Evolutionary conservation across 371 early-diverging fungal species (phyloP), one percentile per base, ranked within the genome.

Genomic region (Rhizomucor pusillus): DNA sequence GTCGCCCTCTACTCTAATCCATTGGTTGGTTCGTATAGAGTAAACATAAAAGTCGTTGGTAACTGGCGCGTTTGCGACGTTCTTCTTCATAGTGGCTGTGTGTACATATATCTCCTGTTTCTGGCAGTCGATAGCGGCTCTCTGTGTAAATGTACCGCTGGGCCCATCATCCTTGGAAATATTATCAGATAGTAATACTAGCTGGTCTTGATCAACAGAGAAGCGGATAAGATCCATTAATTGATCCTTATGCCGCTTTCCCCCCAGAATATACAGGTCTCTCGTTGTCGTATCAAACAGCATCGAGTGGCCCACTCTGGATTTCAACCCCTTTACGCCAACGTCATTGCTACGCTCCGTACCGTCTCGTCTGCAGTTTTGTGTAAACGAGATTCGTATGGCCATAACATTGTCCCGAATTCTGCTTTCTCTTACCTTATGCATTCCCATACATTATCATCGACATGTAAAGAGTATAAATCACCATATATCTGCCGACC

Each of bases 291-390:
- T 73, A 62, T 96, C 91, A 10, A 93, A 79, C 1, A 92, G 68
- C 95, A 95, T 93, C 3, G 94, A 90, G 60, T 94, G 95, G 12
- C 93, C 93, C 36, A 92, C 87, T 36, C 97, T 85, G 18, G 87
- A 83, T 63, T 84, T 86, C 9, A 92, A 41, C 11, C 41, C 29
- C 7, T 29, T 29, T 7, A 29, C 3, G 7, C 29, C 29, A 29
- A 29, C 7, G 7, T 29, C 29, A 7, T 29, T 29, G 29, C 29
- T 29, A 29, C 29, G 29, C 7, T 29, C 29, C 5, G 29, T 29
- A 5, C 29, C 29, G 7, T 29, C 29, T 7, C 29, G 29, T 7
- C 29, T 29, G 29, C 29, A 29, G n/a, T n/a, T n/a, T n/a, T n/a
- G n/a, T n/a, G n/a, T n/a, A n/a, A n/a, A n/a, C n/a, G n/a, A n/a